Conservation (phyloP, 2,329 filamentous ascomycete species). For the Ilyonectria mors-panacis region DNA sequence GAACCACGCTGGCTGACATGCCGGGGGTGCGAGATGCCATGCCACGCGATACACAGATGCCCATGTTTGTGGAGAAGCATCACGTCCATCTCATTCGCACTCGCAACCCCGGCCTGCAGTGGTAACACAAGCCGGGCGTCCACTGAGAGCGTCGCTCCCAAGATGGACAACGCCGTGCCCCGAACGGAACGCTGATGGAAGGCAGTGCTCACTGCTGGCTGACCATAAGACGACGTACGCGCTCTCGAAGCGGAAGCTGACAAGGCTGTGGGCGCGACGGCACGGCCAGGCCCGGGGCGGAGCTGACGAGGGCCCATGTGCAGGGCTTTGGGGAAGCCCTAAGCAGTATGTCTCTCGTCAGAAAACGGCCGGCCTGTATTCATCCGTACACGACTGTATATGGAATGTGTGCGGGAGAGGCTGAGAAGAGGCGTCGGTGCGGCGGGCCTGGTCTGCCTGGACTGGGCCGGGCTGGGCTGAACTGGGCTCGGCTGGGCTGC, state of each 20-base stretch:
- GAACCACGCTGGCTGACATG: not conserved
- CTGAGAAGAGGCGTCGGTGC: constrained; percentile 13
- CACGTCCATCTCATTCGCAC: constrained; percentile 14
- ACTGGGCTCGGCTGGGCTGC: constrained; percentile 8
- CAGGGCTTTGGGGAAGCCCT: not conserved
- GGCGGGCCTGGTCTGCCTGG: constrained; percentile 10
- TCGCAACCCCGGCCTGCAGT: not conserved
- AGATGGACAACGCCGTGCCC: not conserved
- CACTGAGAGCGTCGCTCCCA: not conserved
- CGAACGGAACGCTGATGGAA: not conserved
- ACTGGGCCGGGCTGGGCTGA: constrained; percentile 15
- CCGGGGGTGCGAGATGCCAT: not conserved
- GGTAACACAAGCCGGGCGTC: constrained; percentile 15
- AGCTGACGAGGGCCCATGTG: constrained; percentile 27
- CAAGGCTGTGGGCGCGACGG: constrained; percentile 24
- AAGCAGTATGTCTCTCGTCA: too few relatives aligned
- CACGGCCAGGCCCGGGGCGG: constrained; percentile 10
- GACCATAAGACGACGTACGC: constrained; percentile 10
- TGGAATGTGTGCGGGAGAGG: constrained; percentile 16
- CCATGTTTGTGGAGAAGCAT: constrained; percentile 19
- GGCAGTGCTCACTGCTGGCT: constrained; percentile 16
- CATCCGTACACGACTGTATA: not conserved
- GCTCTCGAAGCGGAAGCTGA: constrained; percentile 26
- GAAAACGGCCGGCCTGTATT: not conserved
- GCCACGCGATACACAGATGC: constrained; percentile 16